A percentile compares a stretch with the other conserved stretches of the same genome.
Evolutionary conservation across 805 yeast genomes (phyloP).

Genomic region (Wickerhamiella lipophila): DNA sequence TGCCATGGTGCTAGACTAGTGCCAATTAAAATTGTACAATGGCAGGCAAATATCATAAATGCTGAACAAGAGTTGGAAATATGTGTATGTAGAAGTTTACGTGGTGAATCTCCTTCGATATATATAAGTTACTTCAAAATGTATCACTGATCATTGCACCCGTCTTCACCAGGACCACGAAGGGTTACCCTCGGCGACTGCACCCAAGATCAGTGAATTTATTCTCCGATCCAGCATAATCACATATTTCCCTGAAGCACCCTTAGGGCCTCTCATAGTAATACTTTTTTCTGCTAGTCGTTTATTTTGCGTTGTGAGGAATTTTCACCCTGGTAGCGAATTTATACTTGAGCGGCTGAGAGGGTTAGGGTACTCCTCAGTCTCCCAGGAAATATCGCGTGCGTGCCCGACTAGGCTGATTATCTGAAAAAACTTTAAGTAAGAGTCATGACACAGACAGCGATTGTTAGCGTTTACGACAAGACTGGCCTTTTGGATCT

Average conservation of each 20-base stretch:
- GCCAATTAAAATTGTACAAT: too few relatives aligned
- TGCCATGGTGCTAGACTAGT: too few relatives aligned
- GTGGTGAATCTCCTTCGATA: too few relatives aligned
- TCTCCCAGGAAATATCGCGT: neutral
- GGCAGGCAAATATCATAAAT: too few relatives aligned
- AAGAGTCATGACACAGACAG: slow-evolving; percentile 40
- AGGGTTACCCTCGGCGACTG: slow-evolving; percentile 51
- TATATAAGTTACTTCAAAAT: slow-evolving; percentile 14
- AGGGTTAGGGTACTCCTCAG: slow-evolving; percentile 5
- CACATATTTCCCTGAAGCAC: slow-evolving; percentile 30
- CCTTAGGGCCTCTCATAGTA: slow-evolving; percentile 30
- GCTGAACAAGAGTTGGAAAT: too few relatives aligned
- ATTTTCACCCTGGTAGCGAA: slow-evolving; percentile 4
- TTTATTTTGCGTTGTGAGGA: slow-evolving; percentile 25
- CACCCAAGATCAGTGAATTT: slow-evolving; percentile 48
- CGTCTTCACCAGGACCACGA: slow-evolving; percentile 50
- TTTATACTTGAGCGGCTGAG: neutral
- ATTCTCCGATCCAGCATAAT: slow-evolving; percentile 39
- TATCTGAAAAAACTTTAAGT: neutral
- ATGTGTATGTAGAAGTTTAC: too few relatives aligned
- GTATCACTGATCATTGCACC: slow-evolving; percentile 49
- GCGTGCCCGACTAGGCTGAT: neutral
- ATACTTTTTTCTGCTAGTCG: slow-evolving; percentile 27
- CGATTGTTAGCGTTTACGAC: slow-evolving; percentile 92
- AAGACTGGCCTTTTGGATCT: slow-evolving; percentile 92